Evolutionary conservation across 257 asterid genomes (phyloP).

Genomic region (Nicotiana sylvestris): DNA sequence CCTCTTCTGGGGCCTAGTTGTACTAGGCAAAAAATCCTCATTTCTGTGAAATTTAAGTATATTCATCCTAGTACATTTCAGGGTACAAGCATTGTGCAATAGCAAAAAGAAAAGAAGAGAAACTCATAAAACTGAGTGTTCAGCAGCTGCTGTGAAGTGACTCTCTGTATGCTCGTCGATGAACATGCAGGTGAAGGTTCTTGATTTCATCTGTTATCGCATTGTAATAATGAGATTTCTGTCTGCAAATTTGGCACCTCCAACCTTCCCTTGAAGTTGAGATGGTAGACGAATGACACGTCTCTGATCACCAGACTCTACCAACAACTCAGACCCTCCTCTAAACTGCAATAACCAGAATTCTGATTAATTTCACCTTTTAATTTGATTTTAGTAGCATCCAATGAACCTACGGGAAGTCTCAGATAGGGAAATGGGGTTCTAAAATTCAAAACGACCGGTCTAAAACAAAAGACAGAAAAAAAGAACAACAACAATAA

Average conservation of each 20-base stretch:
- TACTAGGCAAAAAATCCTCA: neutral
- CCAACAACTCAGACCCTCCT: conserved; percentile 86
- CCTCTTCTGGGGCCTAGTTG: neutral
- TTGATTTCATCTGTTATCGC: conserved; percentile 26
- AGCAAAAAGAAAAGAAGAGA: neutral
- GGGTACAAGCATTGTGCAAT: neutral
- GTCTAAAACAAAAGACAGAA: neutral
- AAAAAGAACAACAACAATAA: neutral
- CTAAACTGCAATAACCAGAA: conserved; percentile 57
- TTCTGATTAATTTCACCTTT: neutral
- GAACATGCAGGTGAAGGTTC: neutral
- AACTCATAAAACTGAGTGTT: neutral
- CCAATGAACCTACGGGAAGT: no score
- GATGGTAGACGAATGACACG: conserved; percentile 73
- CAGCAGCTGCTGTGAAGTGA: neutral
- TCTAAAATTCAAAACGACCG: no score
- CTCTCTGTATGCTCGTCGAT: neutral
- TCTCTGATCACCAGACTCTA: conserved; percentile 97
- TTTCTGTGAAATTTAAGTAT: neutral
- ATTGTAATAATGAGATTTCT: conserved; percentile 71
- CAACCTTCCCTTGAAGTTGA: conserved; percentile 83
- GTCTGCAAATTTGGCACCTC: conserved; percentile 77
- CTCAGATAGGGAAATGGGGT: no score
- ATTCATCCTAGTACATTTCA: neutral
- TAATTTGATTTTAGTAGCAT: neutral